These are phyloP conservation scores for Yamadazyma endophytica DNA, from an alignment of 805 yeast genomes.

Conservation along the genomic window DNA sequence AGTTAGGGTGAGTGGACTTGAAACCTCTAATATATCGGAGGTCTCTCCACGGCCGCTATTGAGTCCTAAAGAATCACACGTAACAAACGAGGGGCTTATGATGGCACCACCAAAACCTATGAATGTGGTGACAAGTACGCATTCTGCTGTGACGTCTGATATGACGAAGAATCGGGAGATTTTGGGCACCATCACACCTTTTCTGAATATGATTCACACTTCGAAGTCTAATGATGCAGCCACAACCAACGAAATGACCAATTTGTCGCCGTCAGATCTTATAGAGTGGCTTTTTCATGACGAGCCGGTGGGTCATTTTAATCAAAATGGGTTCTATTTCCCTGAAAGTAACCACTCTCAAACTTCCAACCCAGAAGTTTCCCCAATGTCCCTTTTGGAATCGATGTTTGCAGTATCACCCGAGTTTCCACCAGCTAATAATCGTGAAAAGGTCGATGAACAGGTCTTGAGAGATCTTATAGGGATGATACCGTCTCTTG, in stretches of 20 bases:
- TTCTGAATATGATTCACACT: background rate
- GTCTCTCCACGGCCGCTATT: background rate
- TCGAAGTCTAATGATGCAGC: background rate
- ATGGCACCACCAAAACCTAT: background rate
- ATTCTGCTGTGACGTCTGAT: too few species aligned
- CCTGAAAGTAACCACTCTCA: background rate
- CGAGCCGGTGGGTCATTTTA: too few species aligned
- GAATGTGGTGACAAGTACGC: too few species aligned
- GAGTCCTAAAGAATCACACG: background rate
- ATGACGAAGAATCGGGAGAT: too few species aligned
- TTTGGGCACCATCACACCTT: background rate
- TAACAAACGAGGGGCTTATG: background rate
- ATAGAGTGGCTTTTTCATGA: constrained; percentile 28
- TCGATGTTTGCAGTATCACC: constrained; percentile 16
- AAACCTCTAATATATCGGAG: background rate
- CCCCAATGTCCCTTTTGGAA: constrained; percentile 16
- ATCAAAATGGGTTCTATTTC: too few species aligned
- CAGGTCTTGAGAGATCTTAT: constrained; percentile 9
- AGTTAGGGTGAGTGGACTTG: background rate
- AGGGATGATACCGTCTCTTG: constrained; percentile 13
- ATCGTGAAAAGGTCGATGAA: constrained; percentile 13
- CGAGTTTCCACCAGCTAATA: constrained; percentile 15
- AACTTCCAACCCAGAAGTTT: constrained; percentile 6
- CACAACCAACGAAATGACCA: constrained; percentile 5
- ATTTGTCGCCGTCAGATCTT: constrained; percentile 23